Conservation (phyloP, 192 early-diverging fungal genomes). For the Gigaspora rosea region DNA sequence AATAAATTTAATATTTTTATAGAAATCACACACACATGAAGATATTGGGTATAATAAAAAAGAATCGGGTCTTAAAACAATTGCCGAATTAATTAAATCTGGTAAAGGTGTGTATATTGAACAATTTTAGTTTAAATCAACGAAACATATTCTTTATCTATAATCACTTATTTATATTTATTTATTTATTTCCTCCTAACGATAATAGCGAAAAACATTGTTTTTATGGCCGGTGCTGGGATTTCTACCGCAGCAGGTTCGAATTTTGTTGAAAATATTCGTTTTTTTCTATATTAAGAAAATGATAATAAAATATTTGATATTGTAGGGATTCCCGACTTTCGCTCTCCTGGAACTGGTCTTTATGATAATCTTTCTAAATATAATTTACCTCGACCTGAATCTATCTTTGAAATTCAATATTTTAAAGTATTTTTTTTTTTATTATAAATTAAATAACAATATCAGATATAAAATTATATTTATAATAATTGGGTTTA, state of each 20-base stretch:
- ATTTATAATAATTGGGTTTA: neutral
- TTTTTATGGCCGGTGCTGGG: constrained; percentile 93
- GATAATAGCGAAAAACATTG: constrained; percentile 60
- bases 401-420: constrained; percentile 93
- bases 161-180: too few relatives aligned
- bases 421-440: constrained; percentile 69
- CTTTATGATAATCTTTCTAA: constrained; percentile 89
- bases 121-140: too few relatives aligned
- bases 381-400: constrained; percentile 89
- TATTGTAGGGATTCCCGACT: constrained; percentile 78
- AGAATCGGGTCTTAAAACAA: too few relatives aligned
- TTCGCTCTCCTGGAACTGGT: constrained; percentile 88
- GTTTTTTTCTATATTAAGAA: neutral
- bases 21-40: too few relatives aligned
- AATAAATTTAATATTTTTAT: too few relatives aligned
- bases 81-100: too few relatives aligned
- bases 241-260: constrained; percentile 74
- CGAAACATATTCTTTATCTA: too few relatives aligned
- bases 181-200: too few relatives aligned
- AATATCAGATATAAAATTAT: neutral
- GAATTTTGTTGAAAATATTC: neutral
- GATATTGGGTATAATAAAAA: too few relatives aligned
- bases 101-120: too few relatives aligned
- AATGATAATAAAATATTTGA: constrained; percentile 33
- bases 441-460: constrained; percentile 14